Conservation (phyloP, 208 protist genomes). For the Trypanosoma cruzi region DNA sequence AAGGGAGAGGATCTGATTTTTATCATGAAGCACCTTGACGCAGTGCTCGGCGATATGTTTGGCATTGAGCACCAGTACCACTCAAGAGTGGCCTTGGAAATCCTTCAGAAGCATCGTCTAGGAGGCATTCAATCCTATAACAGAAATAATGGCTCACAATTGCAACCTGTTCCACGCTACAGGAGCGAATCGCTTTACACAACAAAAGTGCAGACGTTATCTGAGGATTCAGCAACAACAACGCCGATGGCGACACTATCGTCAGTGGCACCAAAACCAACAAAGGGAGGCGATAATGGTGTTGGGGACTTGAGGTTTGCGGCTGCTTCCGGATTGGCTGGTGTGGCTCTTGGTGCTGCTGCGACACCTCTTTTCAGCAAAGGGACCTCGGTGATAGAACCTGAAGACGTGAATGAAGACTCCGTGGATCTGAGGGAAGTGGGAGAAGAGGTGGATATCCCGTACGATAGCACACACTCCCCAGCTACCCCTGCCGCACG, state of each 20-base stretch:
- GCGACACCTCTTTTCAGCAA: neutral
- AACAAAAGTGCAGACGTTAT: neutral
- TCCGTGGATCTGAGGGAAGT: conserved; percentile 2
- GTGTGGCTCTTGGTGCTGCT: neutral
- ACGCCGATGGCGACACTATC: neutral
- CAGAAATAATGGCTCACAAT: neutral
- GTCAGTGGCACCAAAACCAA: neutral
- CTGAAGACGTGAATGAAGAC: conserved; percentile 5
- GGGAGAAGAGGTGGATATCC: conserved; percentile 4
- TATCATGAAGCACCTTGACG: conserved; percentile 74
- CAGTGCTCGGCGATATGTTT: conserved; percentile 76
- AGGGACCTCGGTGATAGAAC: neutral
- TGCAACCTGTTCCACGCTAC: conserved; percentile 5
- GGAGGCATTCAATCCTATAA: neutral
- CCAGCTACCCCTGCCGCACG: neutral
- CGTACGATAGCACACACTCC: neutral
- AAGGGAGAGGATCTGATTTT: conserved; percentile 64
- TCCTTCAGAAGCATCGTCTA: conserved; percentile 4
- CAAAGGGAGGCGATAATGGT: neutral
- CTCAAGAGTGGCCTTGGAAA: neutral
- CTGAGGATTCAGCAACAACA: neutral
- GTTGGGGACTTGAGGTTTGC: neutral
- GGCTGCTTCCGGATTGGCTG: neutral
- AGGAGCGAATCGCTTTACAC: conserved; percentile 19
- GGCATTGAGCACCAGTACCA: conserved; percentile 68